Evolutionary conservation across 2,329 filamentous ascomycete genomes (phyloP).

Genomic region (Aspergillus candidus): DNA sequence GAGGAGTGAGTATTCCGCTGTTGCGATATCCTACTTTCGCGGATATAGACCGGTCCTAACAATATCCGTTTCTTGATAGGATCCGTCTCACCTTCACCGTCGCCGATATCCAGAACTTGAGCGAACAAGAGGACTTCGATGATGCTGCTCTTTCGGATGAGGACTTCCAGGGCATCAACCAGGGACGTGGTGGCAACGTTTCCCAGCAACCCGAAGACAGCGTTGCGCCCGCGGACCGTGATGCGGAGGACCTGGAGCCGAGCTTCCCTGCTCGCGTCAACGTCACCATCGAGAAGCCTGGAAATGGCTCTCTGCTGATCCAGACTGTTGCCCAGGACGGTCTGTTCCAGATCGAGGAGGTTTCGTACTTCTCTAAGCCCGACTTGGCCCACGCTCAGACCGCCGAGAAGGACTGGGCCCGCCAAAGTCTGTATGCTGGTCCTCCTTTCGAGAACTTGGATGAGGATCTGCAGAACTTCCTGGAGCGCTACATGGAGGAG

Average conservation of each 20-base stretch:
- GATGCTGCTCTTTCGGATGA: constrained; percentile 52
- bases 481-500: constrained; percentile 93
- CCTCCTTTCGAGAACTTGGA: constrained; percentile 92
- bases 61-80: constrained; percentile 33
- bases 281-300: constrained; percentile 81
- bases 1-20: constrained; percentile 62
- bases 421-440: constrained; percentile 76
- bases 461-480: constrained; percentile 84
- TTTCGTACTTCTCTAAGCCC: constrained; percentile 77
- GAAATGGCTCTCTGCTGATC: constrained; percentile 77
- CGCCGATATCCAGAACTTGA: constrained; percentile 67
- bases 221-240: constrained; percentile 52
- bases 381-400: constrained; percentile 69
- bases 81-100: constrained; percentile 81
- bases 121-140: constrained; percentile 54
- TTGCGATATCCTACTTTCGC: no score
- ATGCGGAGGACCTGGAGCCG: constrained; percentile 49
- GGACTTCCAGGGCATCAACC: constrained; percentile 54
- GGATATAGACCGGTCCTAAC: background rate
- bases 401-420: constrained; percentile 69
- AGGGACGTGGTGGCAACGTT: constrained; percentile 47
- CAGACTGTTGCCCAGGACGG: constrained; percentile 83
- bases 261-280: constrained; percentile 76
- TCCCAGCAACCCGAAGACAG: constrained; percentile 49
- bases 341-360: constrained; percentile 78